These are phyloP conservation scores for Exidia glandulosa DNA, from an alignment of 768 basidiomycete species.

Conservation along the genomic window DNA sequence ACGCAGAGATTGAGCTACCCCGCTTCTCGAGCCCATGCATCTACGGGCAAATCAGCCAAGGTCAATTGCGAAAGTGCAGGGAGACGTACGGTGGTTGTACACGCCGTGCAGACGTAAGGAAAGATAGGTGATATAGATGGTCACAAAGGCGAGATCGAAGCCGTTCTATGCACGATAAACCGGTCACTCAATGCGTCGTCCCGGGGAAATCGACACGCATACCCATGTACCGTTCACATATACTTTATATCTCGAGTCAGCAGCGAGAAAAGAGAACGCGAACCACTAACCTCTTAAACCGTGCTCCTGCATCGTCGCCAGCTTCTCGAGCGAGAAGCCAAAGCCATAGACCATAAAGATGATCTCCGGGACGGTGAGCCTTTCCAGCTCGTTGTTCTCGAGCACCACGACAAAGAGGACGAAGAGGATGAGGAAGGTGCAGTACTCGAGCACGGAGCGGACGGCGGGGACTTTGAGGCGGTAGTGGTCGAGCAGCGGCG, in stretches of 20 bases:
- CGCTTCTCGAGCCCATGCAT: constrained; percentile 50
- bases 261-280: background rate
- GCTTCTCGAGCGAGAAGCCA: constrained; percentile 80
- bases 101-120: constrained; percentile 70
- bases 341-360: constrained; percentile 57
- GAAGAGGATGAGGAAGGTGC: constrained; percentile 75
- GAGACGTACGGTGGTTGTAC: constrained; percentile 45
- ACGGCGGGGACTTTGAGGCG: constrained; percentile 90
- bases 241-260: background rate
- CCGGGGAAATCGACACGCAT: background rate
- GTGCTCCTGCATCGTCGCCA: constrained; percentile 93
- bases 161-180: constrained; percentile 53
- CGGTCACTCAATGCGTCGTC: constrained; percentile 1
- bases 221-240: constrained; percentile 10
- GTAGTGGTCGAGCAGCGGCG: constrained; percentile 91
- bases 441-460: constrained; percentile 80
- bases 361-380: constrained; percentile 54
- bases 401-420: constrained; percentile 70
- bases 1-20: constrained; percentile 23
- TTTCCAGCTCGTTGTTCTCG: constrained; percentile 52
- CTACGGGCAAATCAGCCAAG: constrained; percentile 23
- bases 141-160: constrained; percentile 87
- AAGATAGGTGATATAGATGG: constrained; percentile 67
- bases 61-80: background rate
- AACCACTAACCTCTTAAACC: constrained; percentile 71